These are phyloP conservation scores for Leccinellum rugosiceps DNA, from an alignment of 768 basidiomycete species.

Conservation along the genomic window DNA sequence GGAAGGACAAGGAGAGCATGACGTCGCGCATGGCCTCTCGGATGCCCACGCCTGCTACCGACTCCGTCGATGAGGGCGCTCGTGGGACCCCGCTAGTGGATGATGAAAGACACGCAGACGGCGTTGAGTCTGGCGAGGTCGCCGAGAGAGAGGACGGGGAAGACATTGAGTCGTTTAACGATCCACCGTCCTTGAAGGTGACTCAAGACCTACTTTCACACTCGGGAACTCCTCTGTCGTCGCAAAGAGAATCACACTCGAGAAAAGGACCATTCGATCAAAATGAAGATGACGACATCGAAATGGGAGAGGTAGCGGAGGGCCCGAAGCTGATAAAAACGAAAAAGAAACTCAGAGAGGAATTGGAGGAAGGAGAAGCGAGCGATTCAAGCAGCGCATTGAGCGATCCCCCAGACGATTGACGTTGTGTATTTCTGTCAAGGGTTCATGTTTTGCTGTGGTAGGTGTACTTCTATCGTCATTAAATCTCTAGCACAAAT, in stretches of 20 bases:
- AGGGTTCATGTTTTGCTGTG: constrained; percentile 16
- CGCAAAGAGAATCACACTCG: constrained; percentile 24
- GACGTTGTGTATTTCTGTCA: constrained; percentile 11
- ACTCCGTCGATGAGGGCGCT: constrained; percentile 28
- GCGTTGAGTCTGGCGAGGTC: constrained; percentile 42
- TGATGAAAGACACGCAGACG: constrained; percentile 38
- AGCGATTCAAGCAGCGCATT: constrained; percentile 76
- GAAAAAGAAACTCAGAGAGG: constrained; percentile 61
- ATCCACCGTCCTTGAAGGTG: constrained; percentile 26
- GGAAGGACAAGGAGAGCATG: constrained; percentile 58
- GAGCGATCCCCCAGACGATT: constrained; percentile 70
- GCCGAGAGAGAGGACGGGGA: constrained; percentile 38
- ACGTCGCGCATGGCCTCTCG: constrained; percentile 40
- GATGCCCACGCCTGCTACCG: constrained; percentile 50
- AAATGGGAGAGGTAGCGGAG: constrained; percentile 90
- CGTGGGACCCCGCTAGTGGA: constrained; percentile 21
- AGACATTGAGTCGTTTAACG: constrained; percentile 33
- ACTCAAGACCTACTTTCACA: constrained; percentile 35
- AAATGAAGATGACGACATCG: constrained; percentile 64
- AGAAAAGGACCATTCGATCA: constrained; percentile 23
- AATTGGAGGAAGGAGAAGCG: constrained; percentile 84
- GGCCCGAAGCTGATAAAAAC: constrained; percentile 45
- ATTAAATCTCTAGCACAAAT: constrained; percentile 73
- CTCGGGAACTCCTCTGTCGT: constrained; percentile 27
- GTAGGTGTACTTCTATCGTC: constrained; percentile 56